phyloP scores from a whole-genome alignment of 2,329 filamentous ascomycete species.

The Pestalotiopsis sp. region DNA sequence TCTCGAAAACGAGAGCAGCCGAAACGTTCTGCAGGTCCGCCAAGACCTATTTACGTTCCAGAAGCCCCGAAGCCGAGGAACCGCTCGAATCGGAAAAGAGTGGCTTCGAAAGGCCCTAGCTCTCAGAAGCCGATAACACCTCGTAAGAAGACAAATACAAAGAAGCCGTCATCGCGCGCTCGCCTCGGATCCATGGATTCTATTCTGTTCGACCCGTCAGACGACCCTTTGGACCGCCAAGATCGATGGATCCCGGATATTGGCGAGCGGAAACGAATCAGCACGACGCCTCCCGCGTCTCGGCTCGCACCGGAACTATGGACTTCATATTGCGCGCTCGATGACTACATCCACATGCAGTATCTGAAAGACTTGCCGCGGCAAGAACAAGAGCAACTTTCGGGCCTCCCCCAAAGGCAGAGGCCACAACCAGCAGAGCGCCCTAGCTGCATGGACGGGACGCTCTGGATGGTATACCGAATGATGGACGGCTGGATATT shows the following conservation, averaged over 20 bases:
- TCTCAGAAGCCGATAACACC: background rate
- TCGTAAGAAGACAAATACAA: background rate
- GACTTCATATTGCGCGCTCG: background rate
- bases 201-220: background rate
- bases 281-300: background rate
- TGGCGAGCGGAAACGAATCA: background rate
- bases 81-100: background rate
- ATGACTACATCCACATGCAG: background rate
- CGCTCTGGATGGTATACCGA: slow-evolving; percentile 1
- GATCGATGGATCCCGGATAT: slow-evolving; percentile 5
- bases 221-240: background rate
- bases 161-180: background rate
- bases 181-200: slow-evolving; percentile 6
- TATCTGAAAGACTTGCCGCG: background rate
- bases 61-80: background rate
- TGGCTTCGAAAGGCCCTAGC: background rate
- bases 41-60: background rate
- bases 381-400: background rate
- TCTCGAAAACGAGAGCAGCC: background rate
- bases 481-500: slow-evolving; percentile 4
- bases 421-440: background rate
- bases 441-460: background rate
- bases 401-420: background rate
- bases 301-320: background rate
- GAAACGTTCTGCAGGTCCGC: background rate